Evolutionary conservation across 1,139 yeast genomes (phyloP).

Genomic region (Yamadazyma songkhlaensis): DNA sequence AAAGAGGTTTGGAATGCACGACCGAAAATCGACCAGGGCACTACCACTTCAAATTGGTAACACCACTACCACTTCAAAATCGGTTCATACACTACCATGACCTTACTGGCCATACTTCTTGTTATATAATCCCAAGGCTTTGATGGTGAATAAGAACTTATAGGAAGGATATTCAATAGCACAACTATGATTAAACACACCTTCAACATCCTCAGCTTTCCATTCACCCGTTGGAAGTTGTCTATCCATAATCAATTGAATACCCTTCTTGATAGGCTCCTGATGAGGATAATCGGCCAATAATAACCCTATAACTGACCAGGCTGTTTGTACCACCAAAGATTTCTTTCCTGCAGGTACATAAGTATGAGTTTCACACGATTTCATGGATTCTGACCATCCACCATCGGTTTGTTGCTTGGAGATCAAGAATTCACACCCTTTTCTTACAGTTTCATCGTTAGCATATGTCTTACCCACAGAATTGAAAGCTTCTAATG

Average conservation of each 20-base stretch:
- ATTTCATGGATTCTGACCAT: constrained; percentile 89
- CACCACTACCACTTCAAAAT: no score
- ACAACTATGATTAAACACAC: constrained; percentile 89
- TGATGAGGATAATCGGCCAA: constrained; percentile 78
- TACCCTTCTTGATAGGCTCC: constrained; percentile 60
- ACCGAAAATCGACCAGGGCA: no score
- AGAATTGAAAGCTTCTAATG: constrained; percentile 82
- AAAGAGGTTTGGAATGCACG: no score
- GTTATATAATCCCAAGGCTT: constrained; percentile 81
- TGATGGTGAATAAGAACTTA: constrained; percentile 84
- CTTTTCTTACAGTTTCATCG: constrained; percentile 60
- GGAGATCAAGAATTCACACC: constrained; percentile 78
- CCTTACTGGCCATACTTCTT: constrained; percentile 20
- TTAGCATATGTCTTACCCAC: constrained; percentile 64
- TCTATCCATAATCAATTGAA: constrained; percentile 59
- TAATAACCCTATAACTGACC: constrained; percentile 84
- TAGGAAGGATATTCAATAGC: constrained; percentile 97
- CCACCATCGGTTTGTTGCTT: constrained; percentile 91
- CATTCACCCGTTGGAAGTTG: constrained; percentile 83
- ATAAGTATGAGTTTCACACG: constrained; percentile 81
- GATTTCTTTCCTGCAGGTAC: constrained; percentile 49
- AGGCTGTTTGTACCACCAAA: constrained; percentile 85
- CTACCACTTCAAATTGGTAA: no score
- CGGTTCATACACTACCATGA: background rate
- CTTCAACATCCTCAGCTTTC: constrained; percentile 83